These are phyloP conservation scores for Fusarium musae DNA, from an alignment of 2,329 filamentous ascomycete genomes.

Conservation along the genomic window DNA sequence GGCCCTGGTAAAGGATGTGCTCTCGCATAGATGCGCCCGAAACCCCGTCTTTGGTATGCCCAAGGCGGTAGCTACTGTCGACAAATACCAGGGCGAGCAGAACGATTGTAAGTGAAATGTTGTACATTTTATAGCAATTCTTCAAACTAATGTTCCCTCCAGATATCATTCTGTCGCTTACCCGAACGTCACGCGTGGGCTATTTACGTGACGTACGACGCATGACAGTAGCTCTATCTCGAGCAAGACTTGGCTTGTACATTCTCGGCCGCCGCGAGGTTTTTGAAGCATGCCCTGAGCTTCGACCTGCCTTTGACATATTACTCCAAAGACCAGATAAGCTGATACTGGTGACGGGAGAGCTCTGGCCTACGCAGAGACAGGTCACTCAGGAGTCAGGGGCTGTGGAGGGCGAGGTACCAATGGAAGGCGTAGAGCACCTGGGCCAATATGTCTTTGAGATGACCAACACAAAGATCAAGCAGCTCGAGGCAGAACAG, in stretches of 20 bases:
- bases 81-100: constrained; percentile 99
- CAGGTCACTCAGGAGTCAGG: constrained; percentile 54
- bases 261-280: constrained; percentile 88
- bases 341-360: constrained; percentile 82
- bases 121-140: neutral
- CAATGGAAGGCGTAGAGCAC: constrained; percentile 94
- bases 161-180: constrained; percentile 95
- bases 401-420: constrained; percentile 65
- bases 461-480: constrained; percentile 79
- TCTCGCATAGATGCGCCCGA: constrained; percentile 83
- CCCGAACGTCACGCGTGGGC: constrained; percentile 86
- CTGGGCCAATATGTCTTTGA: constrained; percentile 95
- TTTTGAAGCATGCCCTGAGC: constrained; percentile 89
- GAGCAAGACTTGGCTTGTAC: constrained; percentile 90
- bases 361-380: constrained; percentile 81
- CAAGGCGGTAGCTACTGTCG: constrained; percentile 90
- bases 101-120: constrained; percentile 83
- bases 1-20: constrained; percentile 87
- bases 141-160: constrained; percentile 34
- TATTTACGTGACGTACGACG: constrained; percentile 94
- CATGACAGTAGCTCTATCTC: constrained; percentile 92
- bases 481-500: constrained; percentile 59
- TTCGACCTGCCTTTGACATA: constrained; percentile 85
- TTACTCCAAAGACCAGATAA: constrained; percentile 83
- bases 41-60: constrained; percentile 90